A percentile compares a stretch with the other conserved stretches of the same genome.
phyloP scores from a whole-genome alignment of 1,284 basidiomycete genomes.

The Termitomyces sp. region DNA sequence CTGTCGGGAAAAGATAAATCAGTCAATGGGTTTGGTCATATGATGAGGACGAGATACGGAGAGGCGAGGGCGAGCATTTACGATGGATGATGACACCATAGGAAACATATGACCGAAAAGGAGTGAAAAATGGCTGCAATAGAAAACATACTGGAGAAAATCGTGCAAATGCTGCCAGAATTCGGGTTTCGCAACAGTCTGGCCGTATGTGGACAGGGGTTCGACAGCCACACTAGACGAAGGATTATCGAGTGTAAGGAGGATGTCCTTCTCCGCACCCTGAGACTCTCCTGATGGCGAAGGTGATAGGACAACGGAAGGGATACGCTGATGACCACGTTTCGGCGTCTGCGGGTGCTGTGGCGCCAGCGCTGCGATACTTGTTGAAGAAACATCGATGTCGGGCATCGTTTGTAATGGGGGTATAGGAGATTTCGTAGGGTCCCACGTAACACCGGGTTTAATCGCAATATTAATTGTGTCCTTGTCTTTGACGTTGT shows the following conservation, averaged over 20 bases:
- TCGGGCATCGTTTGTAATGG: constrained; percentile 6
- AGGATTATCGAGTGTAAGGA: constrained; percentile 55
- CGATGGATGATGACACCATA: neutral
- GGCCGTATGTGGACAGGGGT: constrained; percentile 57
- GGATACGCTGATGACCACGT: constrained; percentile 56
- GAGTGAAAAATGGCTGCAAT: neutral
- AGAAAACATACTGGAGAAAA: constrained; percentile 53
- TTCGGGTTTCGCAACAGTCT: constrained; percentile 59
- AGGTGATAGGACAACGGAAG: constrained; percentile 70
- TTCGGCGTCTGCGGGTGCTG: constrained; percentile 12
- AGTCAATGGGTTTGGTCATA: neutral
- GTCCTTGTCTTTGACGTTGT: constrained; percentile 74
- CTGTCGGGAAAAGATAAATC: constrained; percentile 27
- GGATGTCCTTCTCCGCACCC: constrained; percentile 53
- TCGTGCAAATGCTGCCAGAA: constrained; percentile 71
- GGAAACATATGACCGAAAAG: neutral
- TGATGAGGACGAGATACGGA: neutral
- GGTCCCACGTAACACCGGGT: constrained; percentile 66
- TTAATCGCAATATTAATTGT: constrained; percentile 83
- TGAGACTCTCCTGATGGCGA: constrained; percentile 50
- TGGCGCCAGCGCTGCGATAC: constrained; percentile 10
- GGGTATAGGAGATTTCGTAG: constrained; percentile 29
- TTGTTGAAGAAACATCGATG: constrained; percentile 12
- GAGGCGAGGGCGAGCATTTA: neutral
- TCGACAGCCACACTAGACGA: constrained; percentile 37